Percentiles rank a stretch among this genome's conserved stretches.
Evolutionary conservation across 164 flowering plant species (phyloP).

Genomic region (Vitis rotundifolia): DNA sequence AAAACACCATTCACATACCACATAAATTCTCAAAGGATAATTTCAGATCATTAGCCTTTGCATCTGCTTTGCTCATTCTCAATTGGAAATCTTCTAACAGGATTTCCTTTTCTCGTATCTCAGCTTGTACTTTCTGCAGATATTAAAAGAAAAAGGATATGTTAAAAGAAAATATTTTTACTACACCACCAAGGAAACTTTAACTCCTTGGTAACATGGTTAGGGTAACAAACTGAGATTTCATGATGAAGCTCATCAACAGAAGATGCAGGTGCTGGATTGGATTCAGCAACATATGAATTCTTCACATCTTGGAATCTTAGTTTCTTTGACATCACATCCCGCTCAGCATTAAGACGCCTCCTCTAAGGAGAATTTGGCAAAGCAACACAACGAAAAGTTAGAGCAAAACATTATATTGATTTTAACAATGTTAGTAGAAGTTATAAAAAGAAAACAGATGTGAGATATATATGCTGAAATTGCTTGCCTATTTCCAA

Average conservation of each 20-base stretch:
- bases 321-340: slow-evolving; percentile 40
- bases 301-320: slow-evolving; percentile 57
- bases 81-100: slow-evolving; percentile 37
- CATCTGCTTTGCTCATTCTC: slow-evolving; percentile 50
- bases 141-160: slow-evolving; percentile 5
- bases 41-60: slow-evolving; percentile 51
- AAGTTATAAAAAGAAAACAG: too few species aligned
- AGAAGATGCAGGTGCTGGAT: slow-evolving; percentile 34
- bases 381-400: slow-evolving; percentile 3
- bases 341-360: slow-evolving; percentile 49
- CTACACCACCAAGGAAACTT: too few species aligned
- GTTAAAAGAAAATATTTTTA: neutral
- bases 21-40: slow-evolving; percentile 54
- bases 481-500: too few species aligned
- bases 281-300: slow-evolving; percentile 47
- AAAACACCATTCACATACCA: slow-evolving; percentile 48
- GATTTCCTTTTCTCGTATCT: slow-evolving; percentile 49
- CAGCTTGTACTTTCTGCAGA: slow-evolving; percentile 54
- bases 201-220: neutral
- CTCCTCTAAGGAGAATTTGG: slow-evolving; percentile 43
- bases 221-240: slow-evolving; percentile 57
- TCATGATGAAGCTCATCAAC: slow-evolving; percentile 76
- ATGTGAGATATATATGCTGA: too few species aligned
- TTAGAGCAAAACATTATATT: neutral
- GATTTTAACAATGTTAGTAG: neutral